phyloP scores from a whole-genome alignment of 495 filamentous ascomycete genomes.

The Penicillium robsamsonii region DNA sequence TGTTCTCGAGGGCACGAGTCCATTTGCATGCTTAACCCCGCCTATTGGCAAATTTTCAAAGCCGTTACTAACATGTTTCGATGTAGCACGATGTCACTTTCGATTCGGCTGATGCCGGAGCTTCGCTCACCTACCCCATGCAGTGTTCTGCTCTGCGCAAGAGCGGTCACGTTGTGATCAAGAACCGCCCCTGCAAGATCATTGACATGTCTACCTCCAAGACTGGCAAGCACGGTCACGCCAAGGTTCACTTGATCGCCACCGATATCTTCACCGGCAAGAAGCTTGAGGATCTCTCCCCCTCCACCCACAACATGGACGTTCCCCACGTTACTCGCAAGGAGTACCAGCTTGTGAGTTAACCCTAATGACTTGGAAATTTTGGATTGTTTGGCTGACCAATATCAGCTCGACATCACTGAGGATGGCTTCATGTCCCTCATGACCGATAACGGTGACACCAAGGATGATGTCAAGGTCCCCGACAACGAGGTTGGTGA shows the following conservation, averaged over 20 bases:
- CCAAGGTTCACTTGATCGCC: constrained; percentile 97
- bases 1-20: constrained; percentile 21
- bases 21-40: constrained; percentile 7
- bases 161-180: constrained; percentile 98
- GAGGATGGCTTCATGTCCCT: constrained; percentile 92
- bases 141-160: constrained; percentile 99
- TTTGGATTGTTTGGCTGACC: not conserved
- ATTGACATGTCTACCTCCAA: constrained; percentile 99
- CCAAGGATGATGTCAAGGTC: constrained; percentile 92
- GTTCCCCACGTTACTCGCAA: constrained; percentile 86
- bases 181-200: constrained; percentile 98
- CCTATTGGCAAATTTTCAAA: not conserved
- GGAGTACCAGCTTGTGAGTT: constrained; percentile 90
- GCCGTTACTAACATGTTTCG: constrained; percentile 8
- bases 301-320: constrained; percentile 99
- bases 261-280: constrained; percentile 99
- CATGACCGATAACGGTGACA: constrained; percentile 74
- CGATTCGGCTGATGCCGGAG: constrained; percentile 88
- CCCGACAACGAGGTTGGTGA: constrained; percentile 86
- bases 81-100: constrained; percentile 85
- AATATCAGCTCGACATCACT: constrained; percentile 70
- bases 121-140: constrained; percentile 91
- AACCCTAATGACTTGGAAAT: not conserved
- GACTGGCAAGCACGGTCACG: constrained; percentile 99
- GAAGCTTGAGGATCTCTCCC: constrained; percentile 99